Evolutionary conservation across 176 grass and related monocot genomes (phyloP), one percentile per base, ranked within the genome.

Genomic region (Paspalum vaginatum): DNA sequence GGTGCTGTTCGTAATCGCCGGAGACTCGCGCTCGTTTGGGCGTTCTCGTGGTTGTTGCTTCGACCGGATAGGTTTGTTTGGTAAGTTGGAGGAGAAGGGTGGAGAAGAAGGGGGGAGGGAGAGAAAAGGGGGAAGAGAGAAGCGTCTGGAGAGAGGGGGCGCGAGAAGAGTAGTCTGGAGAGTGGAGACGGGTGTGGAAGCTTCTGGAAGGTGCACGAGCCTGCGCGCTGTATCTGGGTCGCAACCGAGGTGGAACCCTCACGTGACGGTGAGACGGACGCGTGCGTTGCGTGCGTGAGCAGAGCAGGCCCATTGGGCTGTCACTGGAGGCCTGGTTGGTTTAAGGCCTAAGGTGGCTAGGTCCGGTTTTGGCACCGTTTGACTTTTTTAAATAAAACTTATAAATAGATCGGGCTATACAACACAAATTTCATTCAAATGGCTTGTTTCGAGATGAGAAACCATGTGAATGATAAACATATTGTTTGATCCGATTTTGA

Each of bases 171-270:
- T 26, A 51, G 60, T 74, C 54, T 32, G 72, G 32, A 58, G 77
- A 86, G 47, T 32, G 72, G 32, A 58, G 77, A 86, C 13, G 47
- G 22, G n/a, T 88, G 80, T 91, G 84, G 91, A 97, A 94, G 59
- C 44, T 91, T 97, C 94, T 76, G 86, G 94, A 97, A 93, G 71
- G 43, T 59, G 21, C 83, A 22, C 17, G 76, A 75, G 61, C 13
- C 42, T 20, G 74, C 80, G 45, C 61, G 87, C 4, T 11, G 17
- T n/a, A 37, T 83, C 87, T 32, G 14, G 77, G 15, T 37, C 15
- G 48, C 18, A 22, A n/a, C 21, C 9, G 21, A 59, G 21, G 56
- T 58, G 9, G 26, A 6, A 43, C 27, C 43, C 26, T 78, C 54
- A 56, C 66, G 66, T 47, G 25, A 78, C 58, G n/a, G 73, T 39